phyloP scores from a whole-genome alignment of 805 yeast genomes.

The Wickerhamomyces silvicola region DNA sequence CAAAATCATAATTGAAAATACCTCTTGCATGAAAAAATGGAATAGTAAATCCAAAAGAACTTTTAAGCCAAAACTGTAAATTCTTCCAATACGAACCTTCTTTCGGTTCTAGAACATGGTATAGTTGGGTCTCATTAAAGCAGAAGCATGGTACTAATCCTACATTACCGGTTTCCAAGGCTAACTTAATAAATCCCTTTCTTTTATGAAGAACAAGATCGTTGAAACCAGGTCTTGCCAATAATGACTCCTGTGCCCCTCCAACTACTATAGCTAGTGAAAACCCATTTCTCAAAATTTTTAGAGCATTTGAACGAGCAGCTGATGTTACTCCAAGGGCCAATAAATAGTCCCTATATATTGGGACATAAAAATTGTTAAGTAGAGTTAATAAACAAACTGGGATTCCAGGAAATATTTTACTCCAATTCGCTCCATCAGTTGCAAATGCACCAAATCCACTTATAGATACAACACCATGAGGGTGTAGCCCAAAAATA shows the following conservation, averaged over 20 bases:
- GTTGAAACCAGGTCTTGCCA: constrained; percentile 52
- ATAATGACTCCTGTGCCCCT: constrained; percentile 86
- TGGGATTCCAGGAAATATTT: constrained; percentile 77
- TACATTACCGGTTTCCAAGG: constrained; percentile 72
- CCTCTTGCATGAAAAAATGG: constrained; percentile 94
- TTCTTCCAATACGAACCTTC: constrained; percentile 41
- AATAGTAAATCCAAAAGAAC: constrained; percentile 69
- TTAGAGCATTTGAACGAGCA: constrained; percentile 60
- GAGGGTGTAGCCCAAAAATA: constrained; percentile 93
- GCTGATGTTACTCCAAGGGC: constrained; percentile 83
- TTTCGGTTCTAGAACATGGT: constrained; percentile 41
- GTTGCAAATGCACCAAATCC: constrained; percentile 80
- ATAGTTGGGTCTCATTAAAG: constrained; percentile 81
- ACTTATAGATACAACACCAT: constrained; percentile 91
- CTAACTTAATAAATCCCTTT: constrained; percentile 84
- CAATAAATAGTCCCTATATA: constrained; percentile 79
- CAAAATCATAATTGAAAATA: constrained; percentile 86
- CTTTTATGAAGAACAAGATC: constrained; percentile 71
- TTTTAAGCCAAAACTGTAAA: constrained; percentile 69
- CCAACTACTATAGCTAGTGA: constrained; percentile 91
- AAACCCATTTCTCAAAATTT: constrained; percentile 55
- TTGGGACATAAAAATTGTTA: constrained; percentile 77
- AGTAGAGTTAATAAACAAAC: constrained; percentile 72
- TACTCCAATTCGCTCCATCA: constrained; percentile 66
- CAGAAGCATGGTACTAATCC: constrained; percentile 81